Base-by-base conservation (phyloP, 768 basidiomycete genomes). In the Boletellus ananiceps region DNA sequence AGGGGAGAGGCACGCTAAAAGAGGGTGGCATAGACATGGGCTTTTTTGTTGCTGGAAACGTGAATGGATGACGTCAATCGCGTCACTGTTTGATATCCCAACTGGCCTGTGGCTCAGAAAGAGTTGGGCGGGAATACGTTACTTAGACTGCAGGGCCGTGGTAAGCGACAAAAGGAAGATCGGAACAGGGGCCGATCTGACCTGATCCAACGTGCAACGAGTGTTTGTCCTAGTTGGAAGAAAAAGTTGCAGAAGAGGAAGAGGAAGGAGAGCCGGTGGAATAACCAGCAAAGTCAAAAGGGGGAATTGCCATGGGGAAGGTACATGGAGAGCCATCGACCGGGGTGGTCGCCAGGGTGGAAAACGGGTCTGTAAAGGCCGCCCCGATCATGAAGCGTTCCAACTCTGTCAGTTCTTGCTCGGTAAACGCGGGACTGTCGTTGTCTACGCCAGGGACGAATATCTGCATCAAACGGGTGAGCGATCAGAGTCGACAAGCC, bases 351-450 rank as follows among this genome's bases (percentile, higher is more conserved):
- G 38, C n/a, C 8, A 50, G 11, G 7, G 35, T 37, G 31, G 46
- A 52, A 53, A 65, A 66, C 0, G 64, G 64, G 54, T 66, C 55
- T 3, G 49, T 62, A 39, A 67, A 67, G 7, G 47, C 50, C 23
- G 60, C 46, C 13, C 36, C 57, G 7, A 57, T 39, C 9, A 46
- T 54, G 15, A 62, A 25, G 41, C 38, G 47, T 23, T 64, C 62
- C 41, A 67, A 15, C 4, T 52, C 52, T 4, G 38, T 47, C 40
- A 60, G 31, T 7, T 59, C 56, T 14, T 57, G 49, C 1, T 25
- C 13, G 25, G 43, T 52, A 16, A 57, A 47, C 19, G 40, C 41
- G 7, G 39, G 47, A 33, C 49, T 33, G 33, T 27, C 35, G 27
- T 51, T 33, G 29, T 27, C 35, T 3, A 23, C 12, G 18, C 42